Conservation (phyloP, 2,329 filamentous ascomycete species). For the Teratosphaeria zuluensis region DNA sequence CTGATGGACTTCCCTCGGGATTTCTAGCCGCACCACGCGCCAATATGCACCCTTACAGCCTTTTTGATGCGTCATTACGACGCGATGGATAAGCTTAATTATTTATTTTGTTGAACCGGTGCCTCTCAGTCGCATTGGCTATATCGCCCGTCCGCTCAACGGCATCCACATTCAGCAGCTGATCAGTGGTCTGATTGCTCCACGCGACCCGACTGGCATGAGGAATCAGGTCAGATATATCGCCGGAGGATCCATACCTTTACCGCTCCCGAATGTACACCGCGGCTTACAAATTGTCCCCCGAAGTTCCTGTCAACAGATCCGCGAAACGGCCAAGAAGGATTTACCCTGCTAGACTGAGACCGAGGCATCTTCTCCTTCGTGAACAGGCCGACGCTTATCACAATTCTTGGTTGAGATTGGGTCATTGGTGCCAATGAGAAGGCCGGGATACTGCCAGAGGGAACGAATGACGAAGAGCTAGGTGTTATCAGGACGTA, state of each 20-base stretch:
- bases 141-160: background rate
- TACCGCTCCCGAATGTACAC: background rate
- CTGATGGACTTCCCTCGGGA: background rate
- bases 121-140: background rate
- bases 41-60: background rate
- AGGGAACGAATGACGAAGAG: background rate
- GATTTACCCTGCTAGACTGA: background rate
- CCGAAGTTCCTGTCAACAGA: background rate
- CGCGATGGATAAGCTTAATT: background rate
- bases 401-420: background rate
- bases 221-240: background rate
- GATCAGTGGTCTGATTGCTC: background rate
- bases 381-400: background rate
- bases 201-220: background rate
- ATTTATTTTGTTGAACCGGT: background rate
- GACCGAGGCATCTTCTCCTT: background rate
- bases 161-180: background rate
- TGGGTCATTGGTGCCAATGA: background rate
- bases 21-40: background rate
- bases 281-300: background rate
- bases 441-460: background rate
- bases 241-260: background rate
- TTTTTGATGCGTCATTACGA: background rate
- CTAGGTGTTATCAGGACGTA: background rate
- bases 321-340: background rate